Evolutionary conservation across 2,329 filamentous ascomycete species (phyloP), one percentile per base, ranked within the genome.

Genomic region (Scopulariopsis brevicaulis): DNA sequence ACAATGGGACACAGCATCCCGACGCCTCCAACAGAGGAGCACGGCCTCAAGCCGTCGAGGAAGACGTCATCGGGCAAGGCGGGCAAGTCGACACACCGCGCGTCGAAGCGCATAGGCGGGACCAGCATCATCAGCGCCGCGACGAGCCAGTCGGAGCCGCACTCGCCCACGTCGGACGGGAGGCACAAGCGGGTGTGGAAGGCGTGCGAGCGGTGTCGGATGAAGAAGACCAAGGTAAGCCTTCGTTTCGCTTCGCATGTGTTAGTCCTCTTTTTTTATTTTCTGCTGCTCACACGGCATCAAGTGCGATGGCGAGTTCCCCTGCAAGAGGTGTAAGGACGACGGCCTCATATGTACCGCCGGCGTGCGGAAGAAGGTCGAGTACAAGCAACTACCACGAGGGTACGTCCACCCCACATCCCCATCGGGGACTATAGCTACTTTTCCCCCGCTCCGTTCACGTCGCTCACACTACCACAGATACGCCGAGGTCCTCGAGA

Each of bases 211-310:
- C 73, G 83, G 63, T 86, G 82, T 73, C 74, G 82, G 62, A 85
- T 85, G 81, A 86, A 85, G 76, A 86, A 86, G 74, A 86, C 83
- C 57, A 85, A 85, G 81, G 82, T 83, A 70, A 55, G 52, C 46
- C 22, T 6, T 7, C 43, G n/a, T n/a, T n/a, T n/a, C n/a, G n/a
- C n/a, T n/a, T n/a, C n/a, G n/a, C 11, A 48, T 20, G 20, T 20
- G 7, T 20, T 15, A 4, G 5, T 10, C 43, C 4, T n/a, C 14
- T 48, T 8, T 10, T n/a, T 48, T 22, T 20, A 20, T n/a, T 11
- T 4, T 22, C 20, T 34, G 22, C 28, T 4, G 32, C 59, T 59
- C 55, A 57, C 56, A 51, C 35, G 57, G 58, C 56, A 55, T 54
- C 46, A 50, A 50, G 81, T 85, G 82, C 65, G 82, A 85, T 62